Evolutionary conservation across 805 yeast species (phyloP).

Genomic region (Clavispora phyllophila): DNA sequence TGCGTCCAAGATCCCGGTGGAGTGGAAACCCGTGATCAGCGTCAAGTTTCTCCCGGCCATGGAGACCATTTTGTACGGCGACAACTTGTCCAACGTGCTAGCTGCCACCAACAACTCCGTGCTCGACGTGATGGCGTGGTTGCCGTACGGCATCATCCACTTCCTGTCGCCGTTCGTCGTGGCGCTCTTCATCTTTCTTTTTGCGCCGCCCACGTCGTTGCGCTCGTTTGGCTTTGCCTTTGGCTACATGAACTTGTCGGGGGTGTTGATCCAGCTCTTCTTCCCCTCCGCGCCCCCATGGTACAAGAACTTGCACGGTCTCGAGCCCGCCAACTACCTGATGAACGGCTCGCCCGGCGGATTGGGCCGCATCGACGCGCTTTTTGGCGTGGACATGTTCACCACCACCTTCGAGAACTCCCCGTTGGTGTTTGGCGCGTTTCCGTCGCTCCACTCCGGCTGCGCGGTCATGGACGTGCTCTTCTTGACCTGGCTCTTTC

Average conservation of each 20-base stretch:
- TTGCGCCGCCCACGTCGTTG: conserved; percentile 86
- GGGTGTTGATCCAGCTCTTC: conserved; percentile 74
- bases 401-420: conserved; percentile 78
- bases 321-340: conserved; percentile 83
- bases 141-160: conserved; percentile 90
- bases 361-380: conserved; percentile 73
- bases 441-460: conserved; percentile 83
- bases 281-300: conserved; percentile 98
- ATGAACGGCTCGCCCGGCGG: conserved; percentile 98
- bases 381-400: conserved; percentile 78
- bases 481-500: conserved; percentile 80
- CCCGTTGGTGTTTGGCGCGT: conserved; percentile 92
- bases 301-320: conserved; percentile 82
- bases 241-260: conserved; percentile 88
- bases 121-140: conserved; percentile 86
- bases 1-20: conserved; percentile 66
- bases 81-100: conserved; percentile 76
- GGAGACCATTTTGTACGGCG: conserved; percentile 90
- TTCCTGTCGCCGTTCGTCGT: conserved; percentile 87
- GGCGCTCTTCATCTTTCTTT: conserved; percentile 70
- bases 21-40: conserved; percentile 80
- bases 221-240: conserved; percentile 87
- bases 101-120: conserved; percentile 64
- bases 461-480: conserved; percentile 91
- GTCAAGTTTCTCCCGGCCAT: conserved; percentile 87